phyloP scores from a whole-genome alignment of 768 basidiomycete species.

The Rhizopogon vulgaris region DNA sequence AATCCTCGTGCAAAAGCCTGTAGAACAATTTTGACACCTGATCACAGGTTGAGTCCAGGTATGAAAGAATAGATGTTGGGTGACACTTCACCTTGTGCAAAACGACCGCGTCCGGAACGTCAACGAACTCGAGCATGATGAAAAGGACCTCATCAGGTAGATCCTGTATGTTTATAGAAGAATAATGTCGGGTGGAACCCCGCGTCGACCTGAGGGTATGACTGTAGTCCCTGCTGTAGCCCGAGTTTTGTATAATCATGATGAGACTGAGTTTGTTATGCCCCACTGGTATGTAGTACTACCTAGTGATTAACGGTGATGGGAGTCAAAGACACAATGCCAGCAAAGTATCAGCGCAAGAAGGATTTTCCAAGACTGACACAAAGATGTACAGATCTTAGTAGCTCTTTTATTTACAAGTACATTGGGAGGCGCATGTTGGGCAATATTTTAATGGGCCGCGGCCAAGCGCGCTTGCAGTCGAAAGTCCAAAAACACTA shows the following conservation, averaged over 20 bases:
- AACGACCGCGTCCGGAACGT: neutral
- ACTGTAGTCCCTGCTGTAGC: neutral
- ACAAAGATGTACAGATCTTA: too few relatives aligned
- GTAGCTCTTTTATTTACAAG: too few relatives aligned
- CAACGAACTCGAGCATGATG: neutral
- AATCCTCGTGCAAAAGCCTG: conserved; percentile 1
- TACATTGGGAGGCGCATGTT: too few relatives aligned
- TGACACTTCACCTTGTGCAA: neutral
- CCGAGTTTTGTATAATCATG: neutral
- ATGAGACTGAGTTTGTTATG: neutral
- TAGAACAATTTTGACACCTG: conserved; percentile 5
- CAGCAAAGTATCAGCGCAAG: neutral
- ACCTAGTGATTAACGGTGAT: neutral
- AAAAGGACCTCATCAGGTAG: conserved; percentile 6
- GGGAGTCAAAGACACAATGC: neutral
- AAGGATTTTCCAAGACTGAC: neutral
- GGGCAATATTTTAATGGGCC: too few relatives aligned
- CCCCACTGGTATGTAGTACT: neutral
- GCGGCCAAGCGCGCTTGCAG: too few relatives aligned
- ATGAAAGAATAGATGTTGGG: neutral
- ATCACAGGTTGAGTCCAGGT: neutral
- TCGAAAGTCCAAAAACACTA: too few relatives aligned
- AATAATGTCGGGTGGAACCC: neutral
- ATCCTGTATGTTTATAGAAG: neutral
- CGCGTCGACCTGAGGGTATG: neutral